Percentiles rank a stretch among this genome's conserved stretches.
Conservation (phyloP, 345 rosid species). For the Tarenaya hassleriana region DNA sequence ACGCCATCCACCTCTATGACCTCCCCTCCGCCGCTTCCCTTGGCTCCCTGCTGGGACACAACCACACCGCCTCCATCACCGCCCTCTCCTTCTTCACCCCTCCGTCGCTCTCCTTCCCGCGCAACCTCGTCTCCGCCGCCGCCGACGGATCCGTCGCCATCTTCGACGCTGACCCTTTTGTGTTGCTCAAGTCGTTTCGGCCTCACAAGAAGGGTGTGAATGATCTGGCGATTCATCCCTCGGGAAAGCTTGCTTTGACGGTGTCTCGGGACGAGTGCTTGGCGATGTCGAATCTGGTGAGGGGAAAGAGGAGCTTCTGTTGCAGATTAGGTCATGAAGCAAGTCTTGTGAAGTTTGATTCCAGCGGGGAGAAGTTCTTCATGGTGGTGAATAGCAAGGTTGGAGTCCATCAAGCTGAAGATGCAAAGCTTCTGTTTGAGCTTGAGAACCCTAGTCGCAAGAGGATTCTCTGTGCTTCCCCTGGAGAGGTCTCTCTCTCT, state of each 20-base stretch:
- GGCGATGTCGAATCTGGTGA: constrained; percentile 79
- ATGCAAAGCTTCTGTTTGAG: constrained; percentile 66
- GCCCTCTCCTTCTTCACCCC: constrained; percentile 77
- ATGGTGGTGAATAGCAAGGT: constrained; percentile 57
- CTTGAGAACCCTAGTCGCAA: constrained; percentile 45
- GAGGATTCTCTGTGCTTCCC: constrained; percentile 68
- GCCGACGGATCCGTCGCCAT: constrained; percentile 84
- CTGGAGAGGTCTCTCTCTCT: constrained; percentile 55
- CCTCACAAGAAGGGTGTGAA: constrained; percentile 67
- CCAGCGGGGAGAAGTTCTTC: constrained; percentile 56
- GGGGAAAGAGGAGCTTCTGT: constrained; percentile 80
- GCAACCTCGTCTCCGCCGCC: constrained; percentile 74
- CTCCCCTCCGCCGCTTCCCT: constrained; percentile 75
- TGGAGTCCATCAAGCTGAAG: constrained; percentile 77
- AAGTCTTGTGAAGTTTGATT: constrained; percentile 50
- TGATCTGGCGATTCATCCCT: constrained; percentile 65
- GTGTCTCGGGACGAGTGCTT: constrained; percentile 80
- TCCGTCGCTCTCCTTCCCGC: constrained; percentile 65
- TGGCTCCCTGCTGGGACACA: constrained; percentile 64
- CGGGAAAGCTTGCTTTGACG: constrained; percentile 75
- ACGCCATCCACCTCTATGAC: constrained; percentile 81
- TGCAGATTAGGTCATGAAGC: constrained; percentile 73
- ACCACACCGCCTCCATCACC: constrained; percentile 61
- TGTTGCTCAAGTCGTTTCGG: constrained; percentile 58
- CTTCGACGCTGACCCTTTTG: constrained; percentile 79